Percentiles rank a stretch among this genome's conserved stretches.
phyloP scores from a whole-genome alignment of 139 green algal genomes.

The Yamagishiella unicocca region DNA sequence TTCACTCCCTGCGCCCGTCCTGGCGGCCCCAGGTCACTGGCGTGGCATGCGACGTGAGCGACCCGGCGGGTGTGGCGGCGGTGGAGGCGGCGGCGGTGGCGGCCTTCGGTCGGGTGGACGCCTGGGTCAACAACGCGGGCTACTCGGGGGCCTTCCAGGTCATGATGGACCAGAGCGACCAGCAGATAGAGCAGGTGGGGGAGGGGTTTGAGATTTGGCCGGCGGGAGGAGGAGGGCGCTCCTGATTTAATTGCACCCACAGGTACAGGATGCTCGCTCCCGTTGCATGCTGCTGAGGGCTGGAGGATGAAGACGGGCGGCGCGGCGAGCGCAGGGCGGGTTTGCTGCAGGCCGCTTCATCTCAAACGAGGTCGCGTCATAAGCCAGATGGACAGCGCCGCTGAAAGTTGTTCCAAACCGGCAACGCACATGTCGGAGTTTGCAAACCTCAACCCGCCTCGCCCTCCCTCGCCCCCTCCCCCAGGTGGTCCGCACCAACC shows the following conservation, averaged over 20 bases:
- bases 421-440: no score
- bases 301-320: no score
- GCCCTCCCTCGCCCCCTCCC: neutral
- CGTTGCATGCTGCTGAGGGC: no score
- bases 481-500: constrained; percentile 87
- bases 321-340: no score
- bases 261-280: no score
- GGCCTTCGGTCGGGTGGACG: constrained; percentile 68
- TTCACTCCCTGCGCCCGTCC: neutral
- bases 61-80: constrained; percentile 58
- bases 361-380: no score
- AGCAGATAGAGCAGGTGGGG: constrained; percentile 64
- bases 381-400: no score
- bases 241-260: no score
- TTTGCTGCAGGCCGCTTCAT: no score
- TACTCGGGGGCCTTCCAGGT: constrained; percentile 76
- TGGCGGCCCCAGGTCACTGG: constrained; percentile 48
- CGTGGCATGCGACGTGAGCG: constrained; percentile 75
- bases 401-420: no score
- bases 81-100: constrained; percentile 55
- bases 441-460: neutral
- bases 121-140: constrained; percentile 92
- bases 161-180: constrained; percentile 60
- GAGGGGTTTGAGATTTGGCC: no score
- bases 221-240: neutral